Base-by-base conservation (phyloP, 2,329 filamentous ascomycete species). In the Cladobotryum protrusum region DNA sequence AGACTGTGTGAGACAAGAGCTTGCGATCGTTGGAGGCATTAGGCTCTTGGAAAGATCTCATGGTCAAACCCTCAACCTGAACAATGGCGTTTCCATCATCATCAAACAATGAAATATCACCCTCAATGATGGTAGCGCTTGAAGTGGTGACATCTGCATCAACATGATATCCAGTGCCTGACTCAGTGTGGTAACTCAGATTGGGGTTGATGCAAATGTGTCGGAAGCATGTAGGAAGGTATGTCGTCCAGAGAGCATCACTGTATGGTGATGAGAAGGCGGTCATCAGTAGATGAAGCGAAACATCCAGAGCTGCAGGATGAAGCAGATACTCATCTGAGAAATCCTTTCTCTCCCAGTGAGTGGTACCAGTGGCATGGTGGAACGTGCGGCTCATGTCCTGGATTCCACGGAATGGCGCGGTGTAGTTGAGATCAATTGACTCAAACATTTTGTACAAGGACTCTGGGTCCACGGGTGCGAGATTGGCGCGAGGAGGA, bases 201-300 rank as follows among this genome's bases (percentile, higher is more conserved):
- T 29, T 29, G 11, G 24, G 24, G 11, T 29, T 29, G 11, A 29
- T 29, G 24, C 24, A 29, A 29, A 29, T 29, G 24, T 29, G 24
- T 29, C 24, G 24, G 24, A 29, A 29, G 24, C 24, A 29, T 2
- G 59, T 63, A 1, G 65, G 65, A 5, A 69, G 50, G 45, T 64
- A 59, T 9, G 63, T 48, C 3, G 60, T 48, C 54, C 61, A 62
- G 8, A 69, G 54, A 11, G 59, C 53, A 3, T 59, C 63, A 48
- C 65, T 61, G 1, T 54, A 58, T 1, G 67, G 67, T 15, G 52
- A 55, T n/a, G 57, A 53, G 47, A 55, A 62, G 7, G 67, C 65
- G 3, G 63, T 47, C 9, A 68, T 51, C 15, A 54, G 37, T 2
- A 59, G 41, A 52, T 71, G 68, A 50, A 71, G 57, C 1, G 63